Evolutionary conservation across 192 early-diverging fungal genomes (phyloP), one percentile per base, ranked within the genome.

Genomic region (Umbelopsis isabellina): DNA sequence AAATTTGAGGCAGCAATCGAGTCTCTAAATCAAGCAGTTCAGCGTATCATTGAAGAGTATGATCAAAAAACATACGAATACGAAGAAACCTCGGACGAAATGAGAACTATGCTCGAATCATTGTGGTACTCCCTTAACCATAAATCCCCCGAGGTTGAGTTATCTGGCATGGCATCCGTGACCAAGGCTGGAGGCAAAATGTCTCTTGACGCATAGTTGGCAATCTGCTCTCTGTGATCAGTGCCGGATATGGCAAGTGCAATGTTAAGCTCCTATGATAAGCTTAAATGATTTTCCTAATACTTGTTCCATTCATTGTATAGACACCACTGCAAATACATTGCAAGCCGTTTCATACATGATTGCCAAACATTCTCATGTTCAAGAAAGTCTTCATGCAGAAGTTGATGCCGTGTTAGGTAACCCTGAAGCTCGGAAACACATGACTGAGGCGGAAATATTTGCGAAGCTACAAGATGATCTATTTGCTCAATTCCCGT

Each of bases 321-420:
- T 49, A 69, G 67, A 69, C n/a, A 69, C 67, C 49, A 69, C 67
- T 44, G 67, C 67, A 21, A 69, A 69, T 49, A 69, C 67, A 2
- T 49, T 49, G 47, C 48, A 69, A 16, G 27, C 48, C 12, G 27
- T 69, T 9, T 30, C 37, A 16, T 33, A 69, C 46, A n/a, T 49
- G 11, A 12, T 69, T 15, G 67, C 67, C 1, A 22, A 20, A 0
- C n/a, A 69, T 16, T 25, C 67, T 49, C 20, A 49, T 33, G 67
- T 49, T 21, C 67, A 69, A 33, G 20, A 33, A 13, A 49, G 37
- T 13, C 37, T 69, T 27, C 49, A 51, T 27, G 45, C 67, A 12
- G 67, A 69, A 48, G 67, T 69, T 7, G 67, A 69, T 13, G 48
- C 47, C 16, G 18, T 69, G 7, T 21, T 69, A 8, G 67, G 67